Base-by-base conservation (phyloP, 1,284 basidiomycete species). In the Ceratobasidium sp. region DNA sequence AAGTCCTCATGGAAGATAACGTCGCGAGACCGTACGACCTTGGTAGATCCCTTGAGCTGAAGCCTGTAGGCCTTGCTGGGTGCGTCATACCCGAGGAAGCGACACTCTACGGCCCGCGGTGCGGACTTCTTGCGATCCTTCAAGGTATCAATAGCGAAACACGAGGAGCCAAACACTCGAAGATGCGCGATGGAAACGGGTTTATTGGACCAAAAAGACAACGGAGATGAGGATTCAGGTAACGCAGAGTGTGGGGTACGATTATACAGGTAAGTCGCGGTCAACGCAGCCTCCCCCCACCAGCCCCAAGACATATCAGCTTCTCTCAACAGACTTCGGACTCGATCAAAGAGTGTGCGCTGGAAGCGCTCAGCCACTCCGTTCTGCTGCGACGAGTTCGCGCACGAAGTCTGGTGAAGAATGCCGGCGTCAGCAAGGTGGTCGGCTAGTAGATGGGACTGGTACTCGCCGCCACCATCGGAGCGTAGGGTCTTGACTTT, bases 381-480 rank as follows among this genome's bases (percentile, higher is more conserved):
- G 59, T 85, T 85, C 17, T 80, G 77, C 69, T 82, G 80, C 12
- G 81, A 82, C 12, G 80, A 80, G 66, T 83, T 80, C 0, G 81
- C 79, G 3, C 77, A 65, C 0, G 82, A 80, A 0, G 73, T 48
- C 50, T 84, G 80, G 48, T 80, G 82, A 0, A 56, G 26, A 54
- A 84, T 83, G 2, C 83, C 83, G 17, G 71, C 20, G 15, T 75
- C 56, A 10, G 10, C 26, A 13, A 82, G 77, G 69, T 68, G 82
- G 6, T 70, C 61, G 10, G 13, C 12, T 26, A 81, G 79, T 1
- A 57, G 77, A 3, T 68, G 77, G 1, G 56, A 78, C 0, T 80
- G 71, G 71, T 81, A 85, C 77, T 85, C 83, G 2, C 82, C 82
- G 26, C 84, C 84, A 38, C 84, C 83, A 79, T 86, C 83, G 44